Percentiles rank a stretch among this genome's conserved stretches.
These are phyloP conservation scores for Bondarzewia mesenterica DNA, from an alignment of 1,284 basidiomycete genomes.

Conservation along the genomic window DNA sequence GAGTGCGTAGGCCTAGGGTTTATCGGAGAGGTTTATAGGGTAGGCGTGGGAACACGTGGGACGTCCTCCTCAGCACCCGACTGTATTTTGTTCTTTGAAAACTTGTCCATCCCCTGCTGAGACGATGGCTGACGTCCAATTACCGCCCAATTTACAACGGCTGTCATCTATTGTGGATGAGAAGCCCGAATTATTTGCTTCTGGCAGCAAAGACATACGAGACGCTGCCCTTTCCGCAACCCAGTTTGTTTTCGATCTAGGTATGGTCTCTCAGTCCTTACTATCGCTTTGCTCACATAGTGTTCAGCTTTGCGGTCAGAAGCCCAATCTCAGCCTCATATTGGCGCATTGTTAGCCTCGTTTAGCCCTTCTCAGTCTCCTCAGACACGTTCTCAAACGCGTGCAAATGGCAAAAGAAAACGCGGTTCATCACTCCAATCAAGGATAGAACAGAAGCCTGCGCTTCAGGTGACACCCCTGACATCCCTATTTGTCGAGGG, in stretches of 20 bases:
- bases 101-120: not conserved
- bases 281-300: slow-evolving; percentile 1
- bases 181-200: slow-evolving; percentile 44
- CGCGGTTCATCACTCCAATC: slow-evolving; percentile 28
- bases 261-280: slow-evolving; percentile 33
- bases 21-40: too few relatives aligned
- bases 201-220: slow-evolving; percentile 49
- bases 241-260: slow-evolving; percentile 76
- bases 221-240: slow-evolving; percentile 57
- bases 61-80: too few relatives aligned
- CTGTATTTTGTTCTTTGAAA: not conserved
- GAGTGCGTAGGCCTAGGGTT: too few relatives aligned
- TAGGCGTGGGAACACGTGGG: too few relatives aligned
- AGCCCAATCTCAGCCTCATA: slow-evolving; percentile 49
- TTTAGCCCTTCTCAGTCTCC: slow-evolving; percentile 56
- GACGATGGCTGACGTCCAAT: not conserved
- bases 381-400: slow-evolving; percentile 60
- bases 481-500: slow-evolving; percentile 70
- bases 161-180: slow-evolving; percentile 49
- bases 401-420: slow-evolving; percentile 33
- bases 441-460: slow-evolving; percentile 20
- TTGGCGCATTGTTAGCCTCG: slow-evolving; percentile 62
- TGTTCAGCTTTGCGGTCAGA: slow-evolving; percentile 58
- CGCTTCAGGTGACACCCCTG: slow-evolving; percentile 68
- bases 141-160: slow-evolving; percentile 33